Percentiles rank a stretch among this genome's conserved stretches.
These are phyloP conservation scores for Rhododendron ferrugineum DNA, from an alignment of 148 eudicot species.

Conservation along the genomic window DNA sequence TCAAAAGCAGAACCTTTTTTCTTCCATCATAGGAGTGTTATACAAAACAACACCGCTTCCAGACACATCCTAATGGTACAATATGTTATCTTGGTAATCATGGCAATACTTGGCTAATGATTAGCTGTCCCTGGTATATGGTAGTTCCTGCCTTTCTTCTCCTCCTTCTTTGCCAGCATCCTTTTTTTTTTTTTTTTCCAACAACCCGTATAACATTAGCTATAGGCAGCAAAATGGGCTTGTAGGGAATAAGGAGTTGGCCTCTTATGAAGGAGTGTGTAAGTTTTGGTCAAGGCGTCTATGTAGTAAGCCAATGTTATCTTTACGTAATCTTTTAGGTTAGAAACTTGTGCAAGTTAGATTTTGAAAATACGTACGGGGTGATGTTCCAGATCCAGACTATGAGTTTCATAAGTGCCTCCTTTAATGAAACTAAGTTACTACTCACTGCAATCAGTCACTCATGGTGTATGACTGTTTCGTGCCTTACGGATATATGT, in stretches of 20 bases:
- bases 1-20: neutral
- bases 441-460: neutral
- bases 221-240: neutral
- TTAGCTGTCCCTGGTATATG: neutral
- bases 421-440: neutral
- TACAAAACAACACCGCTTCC: neutral
- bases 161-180: neutral
- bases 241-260: neutral
- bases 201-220: neutral
- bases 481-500: neutral
- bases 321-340: neutral
- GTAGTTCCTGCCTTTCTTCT: neutral
- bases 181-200: neutral
- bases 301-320: neutral
- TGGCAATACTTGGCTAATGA: neutral
- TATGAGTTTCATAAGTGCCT: neutral
- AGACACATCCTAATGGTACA: neutral
- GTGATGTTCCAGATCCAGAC: neutral
- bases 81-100: neutral
- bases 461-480: neutral
- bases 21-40: neutral
- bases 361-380: neutral
- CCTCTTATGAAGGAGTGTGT: neutral
- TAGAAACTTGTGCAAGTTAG: neutral
- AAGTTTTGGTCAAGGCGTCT: neutral